These are phyloP conservation scores for Vaccinium darrowii DNA, from an alignment of 148 eudicot species.

Conservation along the genomic window DNA sequence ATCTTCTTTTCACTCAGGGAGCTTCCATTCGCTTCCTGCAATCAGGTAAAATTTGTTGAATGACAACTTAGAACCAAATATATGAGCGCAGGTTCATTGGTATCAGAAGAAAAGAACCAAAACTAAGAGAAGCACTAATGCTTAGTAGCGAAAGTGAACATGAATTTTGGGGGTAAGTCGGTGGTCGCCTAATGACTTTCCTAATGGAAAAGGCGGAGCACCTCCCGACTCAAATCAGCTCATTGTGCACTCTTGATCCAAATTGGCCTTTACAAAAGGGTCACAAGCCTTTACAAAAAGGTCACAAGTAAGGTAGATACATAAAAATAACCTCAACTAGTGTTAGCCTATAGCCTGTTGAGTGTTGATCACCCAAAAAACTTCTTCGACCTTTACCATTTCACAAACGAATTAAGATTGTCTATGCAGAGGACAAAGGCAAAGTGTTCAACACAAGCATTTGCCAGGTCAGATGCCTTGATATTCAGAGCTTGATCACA, in stretches of 20 bases:
- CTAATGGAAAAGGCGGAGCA: not conserved
- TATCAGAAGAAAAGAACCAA: not conserved
- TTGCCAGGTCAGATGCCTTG: not conserved
- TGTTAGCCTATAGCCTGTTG: not conserved
- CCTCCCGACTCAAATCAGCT: not conserved
- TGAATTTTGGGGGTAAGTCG: not conserved
- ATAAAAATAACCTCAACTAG: not conserved
- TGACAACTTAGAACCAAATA: not conserved
- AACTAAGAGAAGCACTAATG: not conserved
- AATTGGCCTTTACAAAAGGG: not conserved
- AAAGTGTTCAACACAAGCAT: not conserved
- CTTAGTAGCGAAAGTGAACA: not conserved
- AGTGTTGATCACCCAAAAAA: not conserved
- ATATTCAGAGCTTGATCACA: not conserved
- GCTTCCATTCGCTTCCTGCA: slow-evolving; percentile 40
- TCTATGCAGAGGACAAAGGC: not conserved
- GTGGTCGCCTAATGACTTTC: not conserved
- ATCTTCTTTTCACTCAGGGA: slow-evolving; percentile 29
- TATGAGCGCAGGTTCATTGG: not conserved
- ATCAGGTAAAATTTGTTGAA: slow-evolving; percentile 7
- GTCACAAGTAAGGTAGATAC: not conserved
- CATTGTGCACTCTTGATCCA: not conserved
- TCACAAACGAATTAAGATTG: not conserved
- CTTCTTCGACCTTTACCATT: not conserved
- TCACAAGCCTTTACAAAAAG: not conserved